These are phyloP conservation scores for Aspergillus udagawae DNA, from an alignment of 2,329 filamentous ascomycete species.

Conservation along the genomic window DNA sequence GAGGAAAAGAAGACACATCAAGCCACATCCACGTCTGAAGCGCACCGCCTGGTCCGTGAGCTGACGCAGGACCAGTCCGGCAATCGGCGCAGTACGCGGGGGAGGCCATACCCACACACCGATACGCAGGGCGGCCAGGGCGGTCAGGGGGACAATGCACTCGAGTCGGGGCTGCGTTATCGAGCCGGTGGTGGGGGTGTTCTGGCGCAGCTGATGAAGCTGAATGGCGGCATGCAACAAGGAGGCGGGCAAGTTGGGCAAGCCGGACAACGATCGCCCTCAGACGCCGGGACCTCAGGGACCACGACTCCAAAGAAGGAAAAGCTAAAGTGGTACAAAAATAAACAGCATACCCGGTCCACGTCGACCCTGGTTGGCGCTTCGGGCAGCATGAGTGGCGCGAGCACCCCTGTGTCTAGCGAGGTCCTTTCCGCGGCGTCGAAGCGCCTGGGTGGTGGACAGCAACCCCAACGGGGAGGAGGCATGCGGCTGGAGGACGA, in stretches of 20 bases:
- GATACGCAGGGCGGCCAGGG: slow-evolving; percentile 8
- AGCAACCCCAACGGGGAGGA: slow-evolving; percentile 9
- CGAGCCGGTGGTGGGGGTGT: slow-evolving; percentile 28
- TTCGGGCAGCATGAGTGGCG: slow-evolving; percentile 20
- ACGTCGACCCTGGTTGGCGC: slow-evolving; percentile 20
- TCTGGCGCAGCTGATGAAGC: slow-evolving; percentile 28
- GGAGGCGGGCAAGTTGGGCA: neutral
- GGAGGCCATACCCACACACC: slow-evolving; percentile 2
- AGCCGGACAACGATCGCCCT: slow-evolving; percentile 3
- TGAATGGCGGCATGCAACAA: slow-evolving; percentile 18
- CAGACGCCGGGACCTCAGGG: slow-evolving; percentile 5
- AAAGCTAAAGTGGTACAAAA: slow-evolving; percentile 34
- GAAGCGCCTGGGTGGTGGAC: slow-evolving; percentile 21
- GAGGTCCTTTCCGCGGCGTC: slow-evolving; percentile 25
- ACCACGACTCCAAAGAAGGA: slow-evolving; percentile 13
- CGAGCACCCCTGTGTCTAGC: slow-evolving; percentile 26
- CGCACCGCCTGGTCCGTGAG: slow-evolving; percentile 30
- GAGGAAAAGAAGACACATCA: slow-evolving; percentile 24
- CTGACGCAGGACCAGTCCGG: slow-evolving; percentile 25
- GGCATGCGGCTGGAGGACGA: slow-evolving; percentile 41
- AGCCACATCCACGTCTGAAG: slow-evolving; percentile 23
- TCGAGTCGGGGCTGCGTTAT: slow-evolving; percentile 16
- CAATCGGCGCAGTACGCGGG: slow-evolving; percentile 12
- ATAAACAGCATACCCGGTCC: slow-evolving; percentile 19
- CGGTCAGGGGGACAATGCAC: slow-evolving; percentile 6